Evolutionary conservation across 2,329 filamentous ascomycete genomes (phyloP).

Genomic region (Aspergillus fumigatiaffinis): DNA sequence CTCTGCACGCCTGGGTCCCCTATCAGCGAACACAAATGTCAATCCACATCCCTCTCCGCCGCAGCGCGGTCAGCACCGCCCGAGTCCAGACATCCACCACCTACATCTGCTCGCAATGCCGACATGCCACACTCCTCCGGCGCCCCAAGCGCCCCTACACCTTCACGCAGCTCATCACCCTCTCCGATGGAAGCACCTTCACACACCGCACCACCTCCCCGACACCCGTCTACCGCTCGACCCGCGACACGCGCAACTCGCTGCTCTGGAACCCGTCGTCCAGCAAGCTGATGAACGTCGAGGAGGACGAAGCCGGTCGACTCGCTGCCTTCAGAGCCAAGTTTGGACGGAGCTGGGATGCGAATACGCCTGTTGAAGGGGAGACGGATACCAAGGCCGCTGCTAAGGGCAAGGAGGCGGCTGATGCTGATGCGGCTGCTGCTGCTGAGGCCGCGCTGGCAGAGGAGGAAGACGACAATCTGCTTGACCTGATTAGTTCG

Average conservation of each 20-base stretch:
- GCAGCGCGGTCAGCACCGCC: constrained; percentile 27
- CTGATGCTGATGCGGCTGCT: constrained; percentile 23
- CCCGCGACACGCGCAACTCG: constrained; percentile 86
- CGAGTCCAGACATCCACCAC: constrained; percentile 28
- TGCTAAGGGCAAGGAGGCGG: constrained; percentile 20
- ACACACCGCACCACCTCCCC: constrained; percentile 49
- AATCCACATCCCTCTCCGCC: constrained; percentile 35
- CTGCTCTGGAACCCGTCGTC: constrained; percentile 86
- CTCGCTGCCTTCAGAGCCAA: constrained; percentile 78
- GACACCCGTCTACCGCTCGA: constrained; percentile 55
- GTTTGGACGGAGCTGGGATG: constrained; percentile 83
- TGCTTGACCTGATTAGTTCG: constrained; percentile 56
- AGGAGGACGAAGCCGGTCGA: constrained; percentile 91
- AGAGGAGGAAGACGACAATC: constrained; percentile 49
- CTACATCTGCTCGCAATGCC: constrained; percentile 57
- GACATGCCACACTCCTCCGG: constrained; percentile 78
- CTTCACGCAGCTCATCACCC: constrained; percentile 93
- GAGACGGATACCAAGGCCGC: constrained; percentile 21
- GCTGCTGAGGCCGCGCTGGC: constrained; percentile 45
- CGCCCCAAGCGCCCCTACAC: constrained; percentile 91
- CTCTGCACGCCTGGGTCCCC: not conserved
- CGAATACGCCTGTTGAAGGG: constrained; percentile 35
- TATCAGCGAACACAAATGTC: constrained; percentile 23
- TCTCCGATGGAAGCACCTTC: constrained; percentile 84
- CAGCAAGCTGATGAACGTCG: constrained; percentile 76